Evolutionary conservation across 2,329 filamentous ascomycete species (phyloP), one percentile per base, ranked within the genome.

Genomic region (Pyrenochaeta sp.): DNA sequence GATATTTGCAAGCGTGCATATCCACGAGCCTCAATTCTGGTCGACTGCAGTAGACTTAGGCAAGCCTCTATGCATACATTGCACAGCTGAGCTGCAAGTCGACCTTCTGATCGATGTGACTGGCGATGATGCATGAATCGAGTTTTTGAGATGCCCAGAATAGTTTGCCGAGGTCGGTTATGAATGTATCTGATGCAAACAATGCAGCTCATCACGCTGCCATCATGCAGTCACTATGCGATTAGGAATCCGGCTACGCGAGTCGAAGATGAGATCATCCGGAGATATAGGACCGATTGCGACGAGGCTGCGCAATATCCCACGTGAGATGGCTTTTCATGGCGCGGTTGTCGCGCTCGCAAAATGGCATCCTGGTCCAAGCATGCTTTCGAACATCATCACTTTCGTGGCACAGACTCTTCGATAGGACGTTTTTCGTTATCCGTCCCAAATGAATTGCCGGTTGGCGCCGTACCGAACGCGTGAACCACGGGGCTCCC

Each of bases 41-140:
- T 25, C 25, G 22, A 40, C 47, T 27, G 36, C 42, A 28, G n/a
- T 30, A 25, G 40, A 22, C 44, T 40, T 50, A 25, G 39, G 54
- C 36, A 43, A 45, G 44, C 50, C 36, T 15, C 24, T 28, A 49
- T 52, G 54, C 44, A 52, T 13, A 37, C 36, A 15, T 32, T 27
- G 37, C 54, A 50, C 54, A 25, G 36, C 36, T 44, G 19, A 42
- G 51, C 51, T 54, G 51, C 51, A 54, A 22, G 37, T 30, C 15
- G 9, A 25, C 40, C 37, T 34, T 10, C 19, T 24, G 36, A 44
- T 30, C 4, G 19, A 25, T 32, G 39, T 39, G 25, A 40, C 43
- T 44, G 43, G 34, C 32, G 40, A 24, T 28, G 24, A 37, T 27
- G 36, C 19, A 43, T 36, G 27, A 22, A 8, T 47, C 24, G n/a